Evolutionary conservation across 148 eudicot genomes (phyloP).

Genomic region (Rhododendron ovatum): DNA sequence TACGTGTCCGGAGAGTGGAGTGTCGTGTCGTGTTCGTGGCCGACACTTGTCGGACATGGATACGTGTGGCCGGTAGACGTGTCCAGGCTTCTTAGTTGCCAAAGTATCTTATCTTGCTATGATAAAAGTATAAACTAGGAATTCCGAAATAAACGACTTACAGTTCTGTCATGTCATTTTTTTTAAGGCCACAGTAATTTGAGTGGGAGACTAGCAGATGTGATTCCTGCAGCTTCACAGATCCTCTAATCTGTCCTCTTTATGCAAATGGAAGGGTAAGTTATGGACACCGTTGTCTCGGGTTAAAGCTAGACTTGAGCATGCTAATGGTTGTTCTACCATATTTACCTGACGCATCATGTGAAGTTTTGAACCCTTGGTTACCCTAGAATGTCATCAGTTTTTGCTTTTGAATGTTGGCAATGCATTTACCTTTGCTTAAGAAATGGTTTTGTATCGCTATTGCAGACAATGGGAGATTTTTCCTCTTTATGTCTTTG

Average conservation of each 20-base stretch:
- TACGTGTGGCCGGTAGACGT: too few relatives aligned
- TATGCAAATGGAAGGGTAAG: not conserved
- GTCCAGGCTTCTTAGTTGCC: not conserved
- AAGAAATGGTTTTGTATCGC: not conserved
- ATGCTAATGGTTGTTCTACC: not conserved
- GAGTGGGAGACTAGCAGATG: not conserved
- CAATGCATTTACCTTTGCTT: not conserved
- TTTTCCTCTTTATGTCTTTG: not conserved
- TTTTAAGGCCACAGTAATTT: not conserved
- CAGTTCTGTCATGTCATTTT: not conserved
- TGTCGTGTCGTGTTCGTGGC: too few relatives aligned
- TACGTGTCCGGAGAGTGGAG: too few relatives aligned
- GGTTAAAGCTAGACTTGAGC: not conserved
- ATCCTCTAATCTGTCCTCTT: not conserved
- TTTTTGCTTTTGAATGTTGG: not conserved
- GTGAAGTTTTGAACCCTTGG: not conserved
- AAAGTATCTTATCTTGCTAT: not conserved
- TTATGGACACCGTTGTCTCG: not conserved
- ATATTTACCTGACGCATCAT: not conserved
- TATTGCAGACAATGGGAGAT: not conserved
- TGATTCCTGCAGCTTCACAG: not conserved
- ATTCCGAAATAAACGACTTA: not conserved
- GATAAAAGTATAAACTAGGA: not conserved
- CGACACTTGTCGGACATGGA: too few relatives aligned
- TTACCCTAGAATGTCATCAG: not conserved